Evolutionary conservation across 768 basidiomycete genomes (phyloP).

Genomic region (Calocera viscosa): DNA sequence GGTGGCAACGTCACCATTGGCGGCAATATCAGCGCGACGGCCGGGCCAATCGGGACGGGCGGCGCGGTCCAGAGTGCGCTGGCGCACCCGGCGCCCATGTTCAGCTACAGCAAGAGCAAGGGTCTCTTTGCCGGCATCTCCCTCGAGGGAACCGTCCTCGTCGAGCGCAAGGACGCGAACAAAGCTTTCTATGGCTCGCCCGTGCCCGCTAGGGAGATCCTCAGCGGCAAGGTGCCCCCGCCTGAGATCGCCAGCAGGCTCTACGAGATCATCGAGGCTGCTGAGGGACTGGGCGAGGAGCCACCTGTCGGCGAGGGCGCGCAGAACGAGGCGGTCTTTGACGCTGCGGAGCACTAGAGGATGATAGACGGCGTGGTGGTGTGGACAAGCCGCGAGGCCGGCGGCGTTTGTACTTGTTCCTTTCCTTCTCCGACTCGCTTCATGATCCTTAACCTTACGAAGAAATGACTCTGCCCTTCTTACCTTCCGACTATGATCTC

Average conservation of each 20-base stretch:
- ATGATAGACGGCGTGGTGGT: not conserved
- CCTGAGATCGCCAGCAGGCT: slow-evolving; percentile 85
- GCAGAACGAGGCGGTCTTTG: slow-evolving; percentile 19
- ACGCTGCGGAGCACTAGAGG: slow-evolving; percentile 13
- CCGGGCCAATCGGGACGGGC: slow-evolving; percentile 90
- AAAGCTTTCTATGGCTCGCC: slow-evolving; percentile 90
- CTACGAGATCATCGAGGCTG: slow-evolving; percentile 85
- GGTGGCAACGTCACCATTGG: slow-evolving; percentile 96
- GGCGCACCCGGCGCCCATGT: slow-evolving; percentile 93
- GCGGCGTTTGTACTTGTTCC: not conserved
- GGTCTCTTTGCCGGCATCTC: slow-evolving; percentile 91
- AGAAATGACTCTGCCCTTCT: not conserved
- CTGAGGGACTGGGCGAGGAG: slow-evolving; percentile 18
- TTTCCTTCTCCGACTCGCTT: not conserved
- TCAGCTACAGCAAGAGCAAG: slow-evolving; percentile 91
- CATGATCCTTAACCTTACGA: not conserved
- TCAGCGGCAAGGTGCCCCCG: slow-evolving; percentile 89
- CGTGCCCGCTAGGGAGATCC: slow-evolving; percentile 78
- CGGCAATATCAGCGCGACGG: slow-evolving; percentile 70
- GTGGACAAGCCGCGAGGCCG: not conserved
- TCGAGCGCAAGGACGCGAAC: slow-evolving; percentile 94
- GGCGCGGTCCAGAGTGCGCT: slow-evolving; percentile 76
- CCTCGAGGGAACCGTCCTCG: slow-evolving; percentile 84
- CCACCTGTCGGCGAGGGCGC: slow-evolving; percentile 10
- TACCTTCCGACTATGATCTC: not conserved